Base-by-base conservation (phyloP, 495 filamentous ascomycete species). In the Penicillium coprophilum region DNA sequence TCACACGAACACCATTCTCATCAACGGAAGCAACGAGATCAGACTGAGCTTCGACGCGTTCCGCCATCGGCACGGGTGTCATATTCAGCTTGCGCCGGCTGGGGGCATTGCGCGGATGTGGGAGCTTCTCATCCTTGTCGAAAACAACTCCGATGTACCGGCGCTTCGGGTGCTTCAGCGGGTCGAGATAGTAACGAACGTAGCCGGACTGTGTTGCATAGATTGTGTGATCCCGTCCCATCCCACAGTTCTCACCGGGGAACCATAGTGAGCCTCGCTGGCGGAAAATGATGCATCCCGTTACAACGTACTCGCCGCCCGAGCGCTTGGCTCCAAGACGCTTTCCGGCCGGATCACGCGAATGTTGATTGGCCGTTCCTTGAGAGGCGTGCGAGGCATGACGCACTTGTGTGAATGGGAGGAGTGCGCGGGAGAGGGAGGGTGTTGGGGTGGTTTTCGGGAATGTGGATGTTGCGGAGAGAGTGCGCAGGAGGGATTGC, bases 181-280 rank as follows among this genome's bases (percentile, higher is more conserved):
- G 92, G 62, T 97, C 92, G 54, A 85, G 84, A 77, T 99, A 99
- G 79, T 96, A 99, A 58, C 91, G 90, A 45, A 99, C 94, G 73
- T 92, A 97, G 41, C 94, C 94, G 12, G 87, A 76, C 32, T 86
- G 78, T 31, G 82, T 82, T 36, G 94, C 89, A 71, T 88, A 96
- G 77, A 99, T 96, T 30, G 93, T 97, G 79, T 96, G 94, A 74
- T 97, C 92, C n/a, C 93, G 85, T 13, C 94, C 94, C 81, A 97
- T 90, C 55, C 80, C 87, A 68, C 88, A 89, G 75, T 97, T 96
- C 68, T 97, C 93, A 60, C 94, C 94, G 2, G 94, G 85, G 67
- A 86, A 91, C 94, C 94, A 99, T 67, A 85, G 82, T 24, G 95
- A 93, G 58, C 94, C 94, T 55, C 94, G 87, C 74, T 99, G 94